Conservation (phyloP, 805 yeast genomes). For the Kazachstania martiniae region DNA sequence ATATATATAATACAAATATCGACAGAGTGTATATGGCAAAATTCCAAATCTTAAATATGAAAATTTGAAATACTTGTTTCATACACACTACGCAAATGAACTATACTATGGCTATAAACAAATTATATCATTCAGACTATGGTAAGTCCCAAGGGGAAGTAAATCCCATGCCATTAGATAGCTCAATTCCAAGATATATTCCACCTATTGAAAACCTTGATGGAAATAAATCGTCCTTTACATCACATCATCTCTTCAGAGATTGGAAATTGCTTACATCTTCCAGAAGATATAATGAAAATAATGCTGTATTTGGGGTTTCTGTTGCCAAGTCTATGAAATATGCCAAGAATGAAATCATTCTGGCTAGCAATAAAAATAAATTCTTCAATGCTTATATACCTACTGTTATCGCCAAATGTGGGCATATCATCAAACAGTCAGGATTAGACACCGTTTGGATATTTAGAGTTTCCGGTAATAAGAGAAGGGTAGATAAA, state of each 20-base stretch:
- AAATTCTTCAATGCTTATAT: slow-evolving; percentile 28
- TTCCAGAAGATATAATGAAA: not conserved
- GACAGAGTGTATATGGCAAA: too few relatives aligned
- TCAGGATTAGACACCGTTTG: slow-evolving; percentile 76
- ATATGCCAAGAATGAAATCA: slow-evolving; percentile 1
- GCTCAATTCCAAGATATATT: not conserved
- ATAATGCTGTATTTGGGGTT: not conserved
- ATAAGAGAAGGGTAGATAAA: slow-evolving; percentile 74
- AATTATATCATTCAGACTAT: too few relatives aligned
- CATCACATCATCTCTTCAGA: not conserved
- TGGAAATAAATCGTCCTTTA: not conserved
- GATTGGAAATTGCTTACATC: not conserved
- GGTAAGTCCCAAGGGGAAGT: too few relatives aligned
- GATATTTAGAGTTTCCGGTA: slow-evolving; percentile 84
- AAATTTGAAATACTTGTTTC: too few relatives aligned
- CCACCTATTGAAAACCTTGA: not conserved
- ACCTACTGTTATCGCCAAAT: slow-evolving; percentile 88
- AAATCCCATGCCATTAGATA: not conserved
- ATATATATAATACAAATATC: too few relatives aligned
- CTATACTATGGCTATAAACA: too few relatives aligned
- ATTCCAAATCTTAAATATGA: too few relatives aligned
- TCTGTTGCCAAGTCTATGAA: not conserved
- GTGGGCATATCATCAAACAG: slow-evolving; percentile 73
- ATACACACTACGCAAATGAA: too few relatives aligned
- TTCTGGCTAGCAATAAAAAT: not conserved